phyloP scores from a whole-genome alignment of 2,329 filamentous ascomycete genomes.

The Biscogniauxia sp. region DNA sequence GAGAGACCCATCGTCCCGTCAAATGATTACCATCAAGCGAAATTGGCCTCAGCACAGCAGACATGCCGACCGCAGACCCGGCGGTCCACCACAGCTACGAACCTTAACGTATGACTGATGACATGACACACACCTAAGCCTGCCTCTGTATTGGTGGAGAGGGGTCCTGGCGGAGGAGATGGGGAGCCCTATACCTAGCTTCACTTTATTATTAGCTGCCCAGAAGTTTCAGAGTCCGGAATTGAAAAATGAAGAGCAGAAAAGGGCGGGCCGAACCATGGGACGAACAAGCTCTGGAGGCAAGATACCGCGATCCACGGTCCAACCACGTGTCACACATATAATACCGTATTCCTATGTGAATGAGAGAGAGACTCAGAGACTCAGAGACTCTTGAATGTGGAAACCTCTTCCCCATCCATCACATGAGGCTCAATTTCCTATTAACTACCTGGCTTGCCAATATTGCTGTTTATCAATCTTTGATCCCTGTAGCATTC shows the following conservation, averaged over 20 bases:
- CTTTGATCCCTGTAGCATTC: neutral
- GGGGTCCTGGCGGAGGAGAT: neutral
- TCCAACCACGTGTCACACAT: neutral
- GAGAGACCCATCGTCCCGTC: neutral
- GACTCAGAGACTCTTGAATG: neutral
- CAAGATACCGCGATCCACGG: neutral
- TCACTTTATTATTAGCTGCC: neutral
- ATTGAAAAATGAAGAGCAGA: neutral
- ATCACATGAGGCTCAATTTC: neutral
- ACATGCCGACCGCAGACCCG: neutral
- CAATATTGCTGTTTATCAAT: neutral
- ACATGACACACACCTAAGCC: neutral
- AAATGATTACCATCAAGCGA: neutral
- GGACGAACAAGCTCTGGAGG: neutral
- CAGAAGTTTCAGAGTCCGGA: neutral
- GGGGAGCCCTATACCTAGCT: neutral
- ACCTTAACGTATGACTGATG: neutral
- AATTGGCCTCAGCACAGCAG: neutral
- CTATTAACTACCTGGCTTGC: neutral
- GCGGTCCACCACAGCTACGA: neutral
- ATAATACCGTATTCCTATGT: neutral
- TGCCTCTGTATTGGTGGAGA: neutral
- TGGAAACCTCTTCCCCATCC: neutral
- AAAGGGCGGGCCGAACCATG: neutral
- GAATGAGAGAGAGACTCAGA: neutral